Base-by-base conservation (phyloP, 371 early-diverging fungal species). In the Syncephalastrum contaminatum region DNA sequence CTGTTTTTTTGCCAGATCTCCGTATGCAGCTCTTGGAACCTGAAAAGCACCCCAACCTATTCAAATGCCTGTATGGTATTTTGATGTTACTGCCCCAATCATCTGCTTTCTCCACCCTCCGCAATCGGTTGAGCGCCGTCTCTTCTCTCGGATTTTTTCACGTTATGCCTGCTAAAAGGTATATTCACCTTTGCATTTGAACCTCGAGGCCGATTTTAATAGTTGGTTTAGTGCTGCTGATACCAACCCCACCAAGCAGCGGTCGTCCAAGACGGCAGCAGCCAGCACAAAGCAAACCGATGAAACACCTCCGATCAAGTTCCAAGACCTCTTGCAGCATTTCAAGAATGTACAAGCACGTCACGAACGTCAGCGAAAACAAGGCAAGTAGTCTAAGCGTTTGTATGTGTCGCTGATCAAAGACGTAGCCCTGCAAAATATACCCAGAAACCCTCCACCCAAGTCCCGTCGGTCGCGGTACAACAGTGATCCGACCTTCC, bases 21-120 rank as follows among this genome's bases (percentile, higher is more conserved):
- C 79, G 97, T 1, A 67, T 96, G 48, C 95, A 95, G 66, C 75
- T 96, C 6, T 69, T 95, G 42, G 97, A 96, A 50, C 93, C 95
- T 0, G 85, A 88, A 12, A 78, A 82, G 70, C 81, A 94, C 63
- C 93, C 95, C 3, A 70, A 83, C 60, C 76, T 96, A 39, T 86
- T 84, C 75, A 91, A 93, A 56, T 89, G 91, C 49, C 77, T 96
- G 10, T 96, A 93, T 67, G 96, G 96, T 4, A 70, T 96, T 16
- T 62, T 96, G 66, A 95, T 96, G 95, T 79, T 96, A 43, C 69
- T 96, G 25, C 97, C 97, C 22, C 97, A 96, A 67, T 88, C 89
- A 22, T 83, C 85, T 18, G 95, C 97, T 6, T 96, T 95, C 81
- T 92, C 89, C 0, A 94, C 94, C 1, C 69, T 96, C 48, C 77